Evolutionary conservation across 306 rosid genomes (phyloP), one percentile per base, ranked within the genome.

Genomic region (Quercus dentata): DNA sequence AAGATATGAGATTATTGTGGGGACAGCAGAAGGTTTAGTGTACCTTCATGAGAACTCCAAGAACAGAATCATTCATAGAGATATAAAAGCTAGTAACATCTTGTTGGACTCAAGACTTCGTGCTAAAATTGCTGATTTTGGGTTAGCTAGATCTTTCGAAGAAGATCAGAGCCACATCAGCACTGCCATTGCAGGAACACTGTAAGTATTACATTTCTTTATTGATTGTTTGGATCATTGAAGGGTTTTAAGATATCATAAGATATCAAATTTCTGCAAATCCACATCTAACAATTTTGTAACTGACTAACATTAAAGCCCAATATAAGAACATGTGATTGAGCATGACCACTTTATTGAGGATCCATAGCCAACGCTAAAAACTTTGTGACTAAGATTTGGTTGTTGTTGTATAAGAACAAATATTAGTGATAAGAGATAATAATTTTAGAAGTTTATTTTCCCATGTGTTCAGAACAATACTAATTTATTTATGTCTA

Each of bases 91-190:
- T 70, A 95, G 97, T 80, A 95, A 95, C 76, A 93, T 95, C 84
- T 84, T 95, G 67, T 76, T 95, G 86, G 97, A 95, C 70, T 71
- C 88, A 46, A 91, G 85, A 87, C 85, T 90, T 74, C 95, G 91
- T 3, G 90, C 99, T 18, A 95, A 91, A 82, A 93, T 95, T 74
- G 99, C 99, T 7, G 99, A 95, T 89, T 95, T 95, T 76, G 99
- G 99, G 75, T 86, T 93, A 82, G 99, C 99, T 14, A 89, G 98
- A 75, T 88, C 97, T 72, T 95, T 93, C 71, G 90, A 91, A 81
- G 97, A 90, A 72, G 95, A 93, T 74, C 76, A 91, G 87, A 95
- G 97, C 71, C 99, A 95, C 80, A 93, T 95, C 49, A 95, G 98
- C 78, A 95, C 99, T 5, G 97, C 92, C 68, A 90, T 95, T 72